These are phyloP conservation scores for Yamadazyma diospyri DNA, from an alignment of 1,139 yeast species.

Conservation along the genomic window DNA sequence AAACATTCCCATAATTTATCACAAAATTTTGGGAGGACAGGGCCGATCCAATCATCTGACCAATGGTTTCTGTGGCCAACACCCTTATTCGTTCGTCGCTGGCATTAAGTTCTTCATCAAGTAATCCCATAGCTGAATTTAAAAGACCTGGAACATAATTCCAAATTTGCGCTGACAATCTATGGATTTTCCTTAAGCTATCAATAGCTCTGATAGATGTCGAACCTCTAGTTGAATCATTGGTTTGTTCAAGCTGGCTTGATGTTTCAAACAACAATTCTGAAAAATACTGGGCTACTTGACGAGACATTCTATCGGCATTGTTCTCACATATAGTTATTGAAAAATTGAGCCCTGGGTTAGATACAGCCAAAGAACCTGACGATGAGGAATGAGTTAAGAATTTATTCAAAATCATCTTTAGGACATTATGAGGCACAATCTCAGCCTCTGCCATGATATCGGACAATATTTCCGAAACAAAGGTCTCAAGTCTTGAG, in stretches of 20 bases:
- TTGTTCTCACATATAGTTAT: constrained; percentile 67
- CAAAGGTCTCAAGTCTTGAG: constrained; percentile 50
- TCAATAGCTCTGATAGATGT: constrained; percentile 28
- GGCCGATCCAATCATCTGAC: constrained; percentile 53
- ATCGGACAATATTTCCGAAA: constrained; percentile 70
- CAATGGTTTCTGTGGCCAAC: constrained; percentile 72
- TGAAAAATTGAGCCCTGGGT: constrained; percentile 67
- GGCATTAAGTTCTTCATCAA: constrained; percentile 77
- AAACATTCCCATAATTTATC: constrained; percentile 56
- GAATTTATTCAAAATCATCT: constrained; percentile 57
- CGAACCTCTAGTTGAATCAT: constrained; percentile 11
- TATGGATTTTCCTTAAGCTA: constrained; percentile 58
- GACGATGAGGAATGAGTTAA: constrained; percentile 15
- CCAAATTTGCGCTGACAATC: constrained; percentile 70
- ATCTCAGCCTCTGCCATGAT: constrained; percentile 71
- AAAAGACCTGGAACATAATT: constrained; percentile 70
- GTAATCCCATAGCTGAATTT: constrained; percentile 70
- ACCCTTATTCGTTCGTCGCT: constrained; percentile 62
- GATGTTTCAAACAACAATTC: constrained; percentile 61
- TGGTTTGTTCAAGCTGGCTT: constrained; percentile 23
- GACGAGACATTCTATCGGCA: constrained; percentile 72
- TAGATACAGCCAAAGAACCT: constrained; percentile 14
- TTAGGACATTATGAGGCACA: constrained; percentile 62
- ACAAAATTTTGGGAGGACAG: constrained; percentile 48
- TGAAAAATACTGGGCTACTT: constrained; percentile 75